Conservation (phyloP, 345 rosid genomes). For the Diplotaxis tenuifolia region DNA sequence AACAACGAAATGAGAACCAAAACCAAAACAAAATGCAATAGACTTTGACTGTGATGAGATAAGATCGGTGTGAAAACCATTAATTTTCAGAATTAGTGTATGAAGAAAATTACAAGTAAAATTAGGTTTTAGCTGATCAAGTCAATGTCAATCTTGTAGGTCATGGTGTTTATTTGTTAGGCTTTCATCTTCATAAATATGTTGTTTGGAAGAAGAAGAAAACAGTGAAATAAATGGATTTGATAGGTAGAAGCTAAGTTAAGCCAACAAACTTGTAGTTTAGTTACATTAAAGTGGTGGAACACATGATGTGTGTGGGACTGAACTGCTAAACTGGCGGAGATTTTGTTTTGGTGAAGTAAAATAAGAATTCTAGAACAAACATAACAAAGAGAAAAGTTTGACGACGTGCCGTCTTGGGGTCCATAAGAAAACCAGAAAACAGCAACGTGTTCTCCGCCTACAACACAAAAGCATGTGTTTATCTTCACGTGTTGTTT, state of each 20-base stretch:
- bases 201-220: background rate
- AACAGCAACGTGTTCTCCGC: constrained; percentile 31
- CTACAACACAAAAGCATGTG: constrained; percentile 32
- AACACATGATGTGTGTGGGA: constrained; percentile 35
- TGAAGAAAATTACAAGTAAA: background rate
- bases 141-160: constrained; percentile 7
- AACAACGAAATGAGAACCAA: background rate
- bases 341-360: constrained; percentile 21
- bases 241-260: constrained; percentile 13
- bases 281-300: constrained; percentile 16
- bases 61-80: background rate
- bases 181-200: background rate
- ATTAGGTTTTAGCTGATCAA: background rate
- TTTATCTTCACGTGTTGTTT: constrained; percentile 23
- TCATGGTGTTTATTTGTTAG: constrained; percentile 1
- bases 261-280: constrained; percentile 22
- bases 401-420: constrained; percentile 32
- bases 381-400: constrained; percentile 11
- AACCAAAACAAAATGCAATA: too few relatives aligned
- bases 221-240: constrained; percentile 13
- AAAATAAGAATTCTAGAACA: background rate
- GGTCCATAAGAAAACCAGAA: constrained; percentile 17
- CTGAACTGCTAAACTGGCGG: constrained; percentile 25
- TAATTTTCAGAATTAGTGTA: background rate
- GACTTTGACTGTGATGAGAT: background rate